phyloP scores from a whole-genome alignment of 2,329 filamentous ascomycete genomes.

The Neobulgaria alba region DNA sequence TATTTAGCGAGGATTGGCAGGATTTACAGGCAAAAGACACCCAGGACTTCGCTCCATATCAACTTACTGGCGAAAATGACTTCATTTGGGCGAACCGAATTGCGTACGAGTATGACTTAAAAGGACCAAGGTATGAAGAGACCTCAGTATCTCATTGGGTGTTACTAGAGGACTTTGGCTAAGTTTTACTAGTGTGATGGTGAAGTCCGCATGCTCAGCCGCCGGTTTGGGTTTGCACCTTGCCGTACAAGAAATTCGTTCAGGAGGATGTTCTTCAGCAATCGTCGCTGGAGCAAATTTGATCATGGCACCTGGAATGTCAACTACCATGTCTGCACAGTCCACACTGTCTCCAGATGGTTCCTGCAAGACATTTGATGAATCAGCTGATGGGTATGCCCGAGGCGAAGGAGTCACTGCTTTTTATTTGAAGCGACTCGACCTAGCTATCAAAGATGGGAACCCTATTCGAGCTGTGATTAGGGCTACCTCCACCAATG shows the following conservation, averaged over 20 bases:
- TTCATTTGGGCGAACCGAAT: slow-evolving; percentile 8
- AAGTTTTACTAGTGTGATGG: not conserved
- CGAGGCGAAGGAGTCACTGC: slow-evolving; percentile 52
- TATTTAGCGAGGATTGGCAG: slow-evolving; percentile 8
- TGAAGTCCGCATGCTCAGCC: slow-evolving; percentile 37
- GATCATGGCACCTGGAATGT: not conserved
- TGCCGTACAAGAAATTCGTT: slow-evolving; percentile 27
- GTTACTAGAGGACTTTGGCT: slow-evolving; percentile 29
- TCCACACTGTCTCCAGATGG: not conserved
- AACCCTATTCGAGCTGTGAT: slow-evolving; percentile 49
- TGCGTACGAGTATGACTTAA: slow-evolving; percentile 9
- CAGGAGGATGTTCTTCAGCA: not conserved
- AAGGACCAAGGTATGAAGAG: slow-evolving; percentile 14
- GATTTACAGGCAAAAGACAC: slow-evolving; percentile 6
- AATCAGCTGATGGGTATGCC: slow-evolving; percentile 52
- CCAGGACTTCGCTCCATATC: slow-evolving; percentile 1
- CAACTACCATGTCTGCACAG: not conserved
- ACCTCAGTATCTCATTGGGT: not conserved
- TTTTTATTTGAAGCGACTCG: slow-evolving; percentile 48
- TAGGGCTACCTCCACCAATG: slow-evolving; percentile 42
- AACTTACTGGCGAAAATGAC: slow-evolving; percentile 2
- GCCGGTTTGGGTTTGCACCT: slow-evolving; percentile 46
- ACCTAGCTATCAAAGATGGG: slow-evolving; percentile 46
- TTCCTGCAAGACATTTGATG: slow-evolving; percentile 45
- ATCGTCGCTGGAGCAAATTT: slow-evolving; percentile 4